These are phyloP conservation scores for Lepidopterella palustris DNA, from an alignment of 495 filamentous ascomycete species.

Conservation along the genomic window DNA sequence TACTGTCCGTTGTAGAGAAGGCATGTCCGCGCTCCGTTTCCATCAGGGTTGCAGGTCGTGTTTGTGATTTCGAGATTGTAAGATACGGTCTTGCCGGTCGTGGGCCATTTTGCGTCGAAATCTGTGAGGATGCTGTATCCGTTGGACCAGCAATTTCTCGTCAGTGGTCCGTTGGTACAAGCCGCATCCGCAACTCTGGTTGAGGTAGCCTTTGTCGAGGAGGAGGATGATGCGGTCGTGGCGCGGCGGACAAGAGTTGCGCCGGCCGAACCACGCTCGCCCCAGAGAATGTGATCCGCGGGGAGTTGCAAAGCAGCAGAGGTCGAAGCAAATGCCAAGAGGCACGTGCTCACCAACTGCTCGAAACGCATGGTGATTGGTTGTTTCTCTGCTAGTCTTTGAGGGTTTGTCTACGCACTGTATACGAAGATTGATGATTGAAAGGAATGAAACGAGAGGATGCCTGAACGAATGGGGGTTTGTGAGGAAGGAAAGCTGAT, in stretches of 20 bases:
- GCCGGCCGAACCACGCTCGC: conserved; percentile 1
- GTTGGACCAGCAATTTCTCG: conserved; percentile 27
- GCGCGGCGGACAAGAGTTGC: conserved; percentile 5
- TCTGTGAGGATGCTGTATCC: conserved; percentile 29
- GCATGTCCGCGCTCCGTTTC: conserved; percentile 15
- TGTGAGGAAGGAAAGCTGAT: neutral
- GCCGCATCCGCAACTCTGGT: conserved; percentile 23
- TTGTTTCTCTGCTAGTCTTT: too few species aligned
- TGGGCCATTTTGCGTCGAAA: conserved; percentile 32
- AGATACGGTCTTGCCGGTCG: conserved; percentile 22
- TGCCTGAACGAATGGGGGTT: neutral
- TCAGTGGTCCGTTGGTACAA: conserved; percentile 25
- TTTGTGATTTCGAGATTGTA: conserved; percentile 27
- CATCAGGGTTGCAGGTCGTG: conserved; percentile 29
- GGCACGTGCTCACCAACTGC: conserved; percentile 6
- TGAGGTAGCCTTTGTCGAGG: too few species aligned
- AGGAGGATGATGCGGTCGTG: conserved; percentile 12
- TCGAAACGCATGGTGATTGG: conserved; percentile 18
- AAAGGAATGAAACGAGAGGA: neutral
- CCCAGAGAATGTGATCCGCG: conserved; percentile 24
- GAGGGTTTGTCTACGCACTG: too few species aligned
- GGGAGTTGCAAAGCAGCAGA: conserved; percentile 15
- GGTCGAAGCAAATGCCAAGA: conserved; percentile 17
- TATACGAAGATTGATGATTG: neutral
- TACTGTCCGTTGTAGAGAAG: conserved; percentile 34